Base-by-base conservation (phyloP, 1,139 yeast genomes). In the Lodderomyces theae region DNA sequence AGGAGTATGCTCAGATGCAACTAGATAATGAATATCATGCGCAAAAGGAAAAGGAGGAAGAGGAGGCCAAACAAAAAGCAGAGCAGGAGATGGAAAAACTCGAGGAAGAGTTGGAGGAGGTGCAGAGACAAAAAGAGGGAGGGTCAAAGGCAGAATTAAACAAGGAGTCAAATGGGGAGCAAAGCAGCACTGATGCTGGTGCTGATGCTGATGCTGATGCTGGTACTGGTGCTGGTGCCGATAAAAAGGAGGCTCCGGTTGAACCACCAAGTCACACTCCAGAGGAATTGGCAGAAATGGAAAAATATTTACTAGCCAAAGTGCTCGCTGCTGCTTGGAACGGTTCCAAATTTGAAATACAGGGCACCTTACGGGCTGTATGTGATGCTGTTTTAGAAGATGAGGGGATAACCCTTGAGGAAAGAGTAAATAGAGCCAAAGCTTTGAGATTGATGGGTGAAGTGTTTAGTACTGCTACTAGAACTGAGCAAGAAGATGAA, bases 251-350 rank as follows among this genome's bases (percentile, higher is more conserved):
- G 37, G 17, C 18, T 5, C 31, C 13, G 18, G 55, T 51, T 35
- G 52, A 61, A 3, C 77, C 77, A 0, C 67, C 64, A 34, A 69
- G 68, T 50, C 94, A 94, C 56, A 80, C 95, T 0, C 79, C 78
- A 2, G 97, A 88, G 57, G 89, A 86, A 45, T 66, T 86, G 43
- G 90, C 88, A 0, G 95, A 87, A 49, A 76, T 87, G 79, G 97
- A 90, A 57, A 83, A 89, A 52, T 74, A 83, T 43, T 67, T 90
- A 35, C 79, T 88, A 79, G 97, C 96, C 31, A 92, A 90, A 59
- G 90, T 90, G 3, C 69, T 90, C 38, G 90, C 94, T 3, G 97
- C 97, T 0, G 96, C 97, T 8, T 90, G 98, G 98, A 83, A 85
- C 38, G 97, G 97, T 1, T 86, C 96, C 17, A 82, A 81, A 53